Base-by-base conservation (phyloP, 768 basidiomycete genomes). In the Boletellus ananiceps region DNA sequence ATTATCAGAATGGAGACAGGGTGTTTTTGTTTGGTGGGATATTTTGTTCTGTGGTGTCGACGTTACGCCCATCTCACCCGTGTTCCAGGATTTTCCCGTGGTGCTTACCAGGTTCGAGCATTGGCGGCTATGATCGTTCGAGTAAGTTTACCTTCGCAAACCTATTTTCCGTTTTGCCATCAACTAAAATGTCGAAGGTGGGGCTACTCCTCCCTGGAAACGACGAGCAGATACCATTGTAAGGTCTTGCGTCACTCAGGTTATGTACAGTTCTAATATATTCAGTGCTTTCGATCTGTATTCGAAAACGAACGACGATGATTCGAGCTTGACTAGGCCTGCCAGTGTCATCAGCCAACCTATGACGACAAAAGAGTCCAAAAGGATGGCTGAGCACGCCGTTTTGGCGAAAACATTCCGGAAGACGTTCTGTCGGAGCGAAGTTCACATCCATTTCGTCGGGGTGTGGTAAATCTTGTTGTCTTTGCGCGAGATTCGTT, bases 71-170 rank as follows among this genome's bases (percentile, higher is more conserved):
- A 8, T 32, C 55, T 57, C 18, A 63, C 25, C 9, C 41, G 4
- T 15, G 8, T 25, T 31, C 7, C 33, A 76, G 74, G 74, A 4
- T 76, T 72, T 52, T 76, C 76, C 2, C 72, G 76, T n/a, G 75
- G 74, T 5, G 76, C 73, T 14, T 77, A 74, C 51, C 75, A 75
- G 56, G 72, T 69, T 4, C 68, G 75, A 23, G 69, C 63, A 1
- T 42, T 76, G 35, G 71, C 75, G 2, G 75, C 62, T 18, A 76
- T 76, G 75, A 74, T 76, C 16, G 49, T 69, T n/a, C 63, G 49
- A 46, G 76, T 71, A 43, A 44, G 60, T 3, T n/a, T 40, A 16
- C 18, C 44, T 34, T n/a, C 2, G 9, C 12, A 6, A 18, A 15
- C 31, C 2, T 0, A 9, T 19, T 5, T 9, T 19, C 5, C 11